A percentile compares a stretch with the other conserved stretches of the same genome.
Conservation (phyloP, 75 land plant species). For the Selaginella tamariscina region DNA sequence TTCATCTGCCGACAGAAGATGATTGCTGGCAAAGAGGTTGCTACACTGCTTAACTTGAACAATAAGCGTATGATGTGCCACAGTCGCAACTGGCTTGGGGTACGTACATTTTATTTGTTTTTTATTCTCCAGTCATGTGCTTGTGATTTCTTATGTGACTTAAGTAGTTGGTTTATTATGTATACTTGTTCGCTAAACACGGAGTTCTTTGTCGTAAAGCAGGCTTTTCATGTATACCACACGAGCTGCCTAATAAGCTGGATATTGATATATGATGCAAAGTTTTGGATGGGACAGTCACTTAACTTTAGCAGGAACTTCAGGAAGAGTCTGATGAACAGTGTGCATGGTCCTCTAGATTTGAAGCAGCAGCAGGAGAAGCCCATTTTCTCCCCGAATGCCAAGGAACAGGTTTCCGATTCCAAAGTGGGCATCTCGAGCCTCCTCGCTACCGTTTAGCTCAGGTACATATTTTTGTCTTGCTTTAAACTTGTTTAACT, state of each 20-base stretch:
- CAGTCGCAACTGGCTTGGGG: constrained; percentile 83
- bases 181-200: neutral
- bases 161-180: too few species aligned
- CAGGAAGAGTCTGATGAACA: neutral
- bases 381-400: constrained; percentile 85
- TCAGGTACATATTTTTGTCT: constrained; percentile 38
- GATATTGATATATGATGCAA: constrained; percentile 69
- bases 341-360: constrained; percentile 2
- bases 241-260: constrained; percentile 75
- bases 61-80: constrained; percentile 69
- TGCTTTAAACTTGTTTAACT: neutral
- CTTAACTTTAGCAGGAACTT: constrained; percentile 12
- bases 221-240: constrained; percentile 92
- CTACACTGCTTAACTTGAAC: constrained; percentile 58
- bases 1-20: constrained; percentile 82
- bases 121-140: neutral
- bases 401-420: constrained; percentile 68
- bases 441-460: constrained; percentile 49
- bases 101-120: constrained; percentile 15
- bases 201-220: neutral
- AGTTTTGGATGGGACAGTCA: constrained; percentile 32
- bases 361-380: constrained; percentile 15
- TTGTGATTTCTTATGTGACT: too few species aligned
- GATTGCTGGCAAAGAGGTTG: constrained; percentile 80
- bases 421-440: constrained; percentile 52